These are phyloP conservation scores for Phytophthora brassicae DNA, from an alignment of 352 stramenopile genomes.

Conservation along the genomic window DNA sequence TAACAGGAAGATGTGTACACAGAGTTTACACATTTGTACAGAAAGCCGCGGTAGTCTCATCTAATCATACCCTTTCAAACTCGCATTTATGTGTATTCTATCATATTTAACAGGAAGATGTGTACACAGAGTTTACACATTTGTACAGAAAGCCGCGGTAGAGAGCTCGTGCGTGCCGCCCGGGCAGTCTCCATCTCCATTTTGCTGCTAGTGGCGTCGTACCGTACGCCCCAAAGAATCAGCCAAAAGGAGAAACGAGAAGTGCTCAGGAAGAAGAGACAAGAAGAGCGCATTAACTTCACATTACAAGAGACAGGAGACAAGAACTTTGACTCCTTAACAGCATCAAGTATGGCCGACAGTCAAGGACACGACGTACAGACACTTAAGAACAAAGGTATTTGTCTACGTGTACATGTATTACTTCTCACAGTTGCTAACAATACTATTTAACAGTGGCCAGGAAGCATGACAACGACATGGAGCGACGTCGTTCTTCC, in stretches of 20 bases:
- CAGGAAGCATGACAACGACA: slow-evolving; percentile 68
- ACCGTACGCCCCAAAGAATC: no score
- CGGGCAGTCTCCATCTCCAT: background rate
- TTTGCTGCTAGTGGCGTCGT: background rate
- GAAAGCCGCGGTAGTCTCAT: slow-evolving; percentile 1
- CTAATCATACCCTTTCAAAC: background rate
- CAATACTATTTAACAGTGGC: slow-evolving; percentile 34
- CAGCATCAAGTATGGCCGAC: slow-evolving; percentile 31
- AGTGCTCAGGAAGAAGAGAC: background rate
- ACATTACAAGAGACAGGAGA: no score
- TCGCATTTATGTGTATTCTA: background rate
- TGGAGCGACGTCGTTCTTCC: slow-evolving; percentile 57
- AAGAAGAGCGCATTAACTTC: no score
- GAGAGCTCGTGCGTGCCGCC: background rate
- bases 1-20: background rate
- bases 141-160: background rate
- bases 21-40: background rate
- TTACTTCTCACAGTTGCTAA: slow-evolving; percentile 2
- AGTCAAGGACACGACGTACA: slow-evolving; percentile 36
- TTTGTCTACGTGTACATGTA: background rate
- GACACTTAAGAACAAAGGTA: slow-evolving; percentile 64
- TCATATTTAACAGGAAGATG: background rate
- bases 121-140: background rate
- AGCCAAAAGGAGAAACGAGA: background rate
- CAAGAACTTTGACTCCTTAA: no score